Conservation (phyloP, 176 grass and related monocot genomes). For the maize (Zea mays) region DNA sequence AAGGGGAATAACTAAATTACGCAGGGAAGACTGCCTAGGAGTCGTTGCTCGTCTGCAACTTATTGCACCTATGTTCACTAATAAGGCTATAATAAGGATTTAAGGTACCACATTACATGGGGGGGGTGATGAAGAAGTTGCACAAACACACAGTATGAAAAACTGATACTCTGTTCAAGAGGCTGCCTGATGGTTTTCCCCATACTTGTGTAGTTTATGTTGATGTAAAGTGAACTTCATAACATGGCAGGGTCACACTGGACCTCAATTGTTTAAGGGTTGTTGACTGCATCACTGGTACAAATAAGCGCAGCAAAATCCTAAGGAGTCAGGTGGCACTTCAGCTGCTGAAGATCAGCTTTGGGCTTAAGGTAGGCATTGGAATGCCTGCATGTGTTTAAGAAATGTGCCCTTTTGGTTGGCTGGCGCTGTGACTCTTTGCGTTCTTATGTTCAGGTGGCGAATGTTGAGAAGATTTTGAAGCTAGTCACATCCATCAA, state of each 20-base stretch:
- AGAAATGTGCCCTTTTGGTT: constrained; percentile 19
- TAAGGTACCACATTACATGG: neutral
- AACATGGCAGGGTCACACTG: constrained; percentile 57
- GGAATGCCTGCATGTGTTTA: neutral
- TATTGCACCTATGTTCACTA: neutral
- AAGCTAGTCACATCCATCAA: constrained; percentile 59
- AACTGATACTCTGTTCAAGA: constrained; percentile 16
- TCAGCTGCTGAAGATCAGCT: constrained; percentile 69
- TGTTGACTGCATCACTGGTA: constrained; percentile 66
- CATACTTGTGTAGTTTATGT: neutral
- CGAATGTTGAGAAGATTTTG: constrained; percentile 54
- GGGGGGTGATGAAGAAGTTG: neutral
- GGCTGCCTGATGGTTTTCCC: neutral
- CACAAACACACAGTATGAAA: neutral
- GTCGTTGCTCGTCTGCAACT: constrained; percentile 2
- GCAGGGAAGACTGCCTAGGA: constrained; percentile 6
- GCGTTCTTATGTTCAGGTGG: constrained; percentile 41
- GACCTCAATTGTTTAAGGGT: constrained; percentile 85
- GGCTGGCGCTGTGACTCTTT: constrained; percentile 22
- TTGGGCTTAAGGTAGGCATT: constrained; percentile 62
- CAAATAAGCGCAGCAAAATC: constrained; percentile 53
- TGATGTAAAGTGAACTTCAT: constrained; percentile 35
- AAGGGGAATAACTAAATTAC: constrained; percentile 5
- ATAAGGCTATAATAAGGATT: neutral
- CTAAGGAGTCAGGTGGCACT: constrained; percentile 76